Evolutionary conservation across 208 protist genomes (phyloP), one percentile per base, ranked within the genome.

Genomic region (Phytomonas sp.): DNA sequence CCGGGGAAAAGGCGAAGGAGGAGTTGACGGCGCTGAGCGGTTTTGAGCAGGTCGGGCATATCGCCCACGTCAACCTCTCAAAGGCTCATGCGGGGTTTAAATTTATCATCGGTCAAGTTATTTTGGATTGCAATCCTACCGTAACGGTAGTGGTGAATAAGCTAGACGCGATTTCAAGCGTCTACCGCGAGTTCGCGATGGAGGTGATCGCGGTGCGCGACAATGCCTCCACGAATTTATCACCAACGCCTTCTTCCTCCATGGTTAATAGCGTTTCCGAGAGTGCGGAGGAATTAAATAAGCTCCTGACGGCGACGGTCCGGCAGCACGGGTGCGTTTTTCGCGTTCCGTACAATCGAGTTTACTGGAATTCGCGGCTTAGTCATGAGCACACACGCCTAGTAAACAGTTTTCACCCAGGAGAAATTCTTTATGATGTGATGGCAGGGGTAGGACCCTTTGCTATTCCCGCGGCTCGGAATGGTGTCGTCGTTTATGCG

Each of bases 361-460:
- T 99, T 26, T 99, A 99, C 80, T 99, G 98, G 98, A 99, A 99
- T 86, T 97, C 88, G 63, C 84, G 97, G 23, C 86, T 99, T 23
- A 86, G 91, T 64, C 81, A 80, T 36, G 98, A 99, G 79, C 98
- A 99, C 84, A 79, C 76, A 31, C 86, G 94, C 19, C 68, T 99
- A 14, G 86, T 98, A 23, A 69, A 82, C 14, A 60, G 66, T 61
- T 91, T 98, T 75, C 70, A 70, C 37, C 63, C 70, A 0, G 84
- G 89, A 45, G 87, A 95, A 71, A 59, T 88, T 30, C 79, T 98
- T 5, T 94, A 88, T 60, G 98, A 99, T 74, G 91, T 99, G 63
- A 98, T 99, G 90, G 96, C 94, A 29, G 98, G 98, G 59, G 92
- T 99, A 26, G 98, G 98, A 6, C 98, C 98, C 3, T 99, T 99